phyloP scores from a whole-genome alignment of 495 filamentous ascomycete genomes.

The Penicillium desertorum region DNA sequence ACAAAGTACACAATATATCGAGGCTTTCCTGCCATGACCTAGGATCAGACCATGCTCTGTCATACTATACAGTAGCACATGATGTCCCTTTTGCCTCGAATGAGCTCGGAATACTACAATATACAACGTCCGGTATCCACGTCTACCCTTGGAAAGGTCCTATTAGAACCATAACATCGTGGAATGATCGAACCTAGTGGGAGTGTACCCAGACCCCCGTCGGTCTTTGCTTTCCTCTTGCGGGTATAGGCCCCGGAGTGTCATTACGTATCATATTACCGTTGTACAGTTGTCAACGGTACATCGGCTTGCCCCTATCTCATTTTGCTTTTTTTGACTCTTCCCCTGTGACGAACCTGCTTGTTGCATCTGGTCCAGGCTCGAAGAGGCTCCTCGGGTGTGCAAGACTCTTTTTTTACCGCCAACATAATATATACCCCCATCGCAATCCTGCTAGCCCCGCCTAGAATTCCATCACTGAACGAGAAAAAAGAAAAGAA shows the following conservation, averaged over 20 bases:
- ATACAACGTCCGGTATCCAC: no score
- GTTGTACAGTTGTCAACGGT: no score
- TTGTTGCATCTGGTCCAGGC: conserved; percentile 7
- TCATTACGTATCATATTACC: neutral
- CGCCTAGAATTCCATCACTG: neutral
- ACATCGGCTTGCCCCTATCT: no score
- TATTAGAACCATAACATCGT: conserved; percentile 12
- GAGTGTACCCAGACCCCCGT: conserved; percentile 28
- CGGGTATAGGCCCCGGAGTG: conserved; percentile 8
- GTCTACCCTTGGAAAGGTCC: no score
- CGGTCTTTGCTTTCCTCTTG: conserved; percentile 15
- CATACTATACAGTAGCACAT: neutral
- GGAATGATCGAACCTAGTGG: conserved; percentile 39
- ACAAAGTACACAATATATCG: neutral
- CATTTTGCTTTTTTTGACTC: neutral
- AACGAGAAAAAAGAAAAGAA: neutral
- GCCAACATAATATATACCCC: neutral
- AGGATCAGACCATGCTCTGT: neutral
- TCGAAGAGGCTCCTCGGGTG: conserved; percentile 1
- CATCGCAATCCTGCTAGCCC: neutral
- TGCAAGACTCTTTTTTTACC: neutral
- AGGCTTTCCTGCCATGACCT: neutral
- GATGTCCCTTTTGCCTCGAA: neutral
- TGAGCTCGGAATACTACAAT: no score
- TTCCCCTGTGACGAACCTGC: conserved; percentile 21